Base-by-base conservation (phyloP, 176 grass and related monocot species). In the Saccharum officinarum region DNA sequence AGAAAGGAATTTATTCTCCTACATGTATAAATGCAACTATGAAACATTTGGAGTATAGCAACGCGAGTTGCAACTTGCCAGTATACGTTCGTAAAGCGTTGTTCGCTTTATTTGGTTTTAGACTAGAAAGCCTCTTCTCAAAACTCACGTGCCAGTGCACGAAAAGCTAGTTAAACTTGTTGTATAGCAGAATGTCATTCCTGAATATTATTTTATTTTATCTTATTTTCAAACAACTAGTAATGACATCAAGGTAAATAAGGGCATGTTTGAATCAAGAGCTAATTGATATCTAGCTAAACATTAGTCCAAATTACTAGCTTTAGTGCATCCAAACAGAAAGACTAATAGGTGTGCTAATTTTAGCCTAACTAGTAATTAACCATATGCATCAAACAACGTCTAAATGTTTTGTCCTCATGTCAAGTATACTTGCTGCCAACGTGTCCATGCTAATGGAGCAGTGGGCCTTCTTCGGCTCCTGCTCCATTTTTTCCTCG, bases 101-200 rank as follows among this genome's bases (percentile, higher is more conserved):
- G 20, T 6, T 50, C 13, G 8, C 31, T 40, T 71, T 25, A 61
- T 82, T 69, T 71, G 50, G 80, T 71, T 81, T 69, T 70, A 71
- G 13, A 36, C 15, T 82, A 38, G 4, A 36, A 12, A 10, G 13
- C 38, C 7, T 40, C 46, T 7, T 39, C 31, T 52, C 30, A 0
- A 34, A 13, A 67, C 63, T 49, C 8, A 44, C 1, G 9, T 34
- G 9, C 26, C 47, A 28, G 28, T 28, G 28, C 28, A 22, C 0
- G 4, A 33, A 75, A 30, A 18, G 12, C 1, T 13, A 23, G 40
- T 40, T 26, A 23, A 7, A 10, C 3, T 6, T 28, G 4, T 10
- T 59, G 7, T 23, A 10, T 8, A 59, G 55, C 17, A 57, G 18
- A 57, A 57, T 57, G 55, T 0, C 55, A 60, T 61, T 61, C 59